These are phyloP conservation scores for Teunomyces barrocoloradensis DNA, from an alignment of 805 yeast species.

Conservation along the genomic window DNA sequence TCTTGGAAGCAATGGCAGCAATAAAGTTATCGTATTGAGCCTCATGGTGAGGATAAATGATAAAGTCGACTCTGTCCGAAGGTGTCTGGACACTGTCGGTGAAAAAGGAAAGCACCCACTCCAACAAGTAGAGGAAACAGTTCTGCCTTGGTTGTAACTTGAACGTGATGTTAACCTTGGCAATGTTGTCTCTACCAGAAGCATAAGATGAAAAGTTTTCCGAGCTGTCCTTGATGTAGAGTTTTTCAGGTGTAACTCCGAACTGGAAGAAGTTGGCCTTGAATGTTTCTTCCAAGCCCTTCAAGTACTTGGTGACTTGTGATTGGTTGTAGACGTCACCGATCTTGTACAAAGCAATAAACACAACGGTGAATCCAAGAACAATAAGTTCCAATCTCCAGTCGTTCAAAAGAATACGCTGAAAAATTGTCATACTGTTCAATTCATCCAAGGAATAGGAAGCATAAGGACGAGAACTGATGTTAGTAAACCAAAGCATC, in stretches of 20 bases:
- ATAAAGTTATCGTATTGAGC: slow-evolving; percentile 66
- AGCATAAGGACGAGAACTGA: slow-evolving; percentile 13
- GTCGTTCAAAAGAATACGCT: slow-evolving; percentile 60
- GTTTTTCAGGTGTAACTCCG: slow-evolving; percentile 50
- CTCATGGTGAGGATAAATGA: slow-evolving; percentile 52
- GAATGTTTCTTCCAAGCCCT: slow-evolving; percentile 50
- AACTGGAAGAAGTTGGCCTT: slow-evolving; percentile 73
- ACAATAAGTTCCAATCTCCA: slow-evolving; percentile 76
- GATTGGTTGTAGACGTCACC: slow-evolving; percentile 62
- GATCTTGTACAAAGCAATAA: slow-evolving; percentile 48
- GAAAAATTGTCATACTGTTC: slow-evolving; percentile 51
- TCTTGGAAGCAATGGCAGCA: slow-evolving; percentile 81
- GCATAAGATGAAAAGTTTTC: slow-evolving; percentile 73
- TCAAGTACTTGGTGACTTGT: slow-evolving; percentile 53
- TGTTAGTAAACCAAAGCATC: background rate
- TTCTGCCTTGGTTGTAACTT: slow-evolving; percentile 79
- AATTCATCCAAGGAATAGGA: slow-evolving; percentile 51
- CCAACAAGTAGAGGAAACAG: slow-evolving; percentile 62
- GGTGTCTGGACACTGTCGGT: slow-evolving; percentile 54
- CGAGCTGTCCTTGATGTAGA: slow-evolving; percentile 60
- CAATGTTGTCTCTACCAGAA: slow-evolving; percentile 81
- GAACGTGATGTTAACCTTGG: slow-evolving; percentile 58
- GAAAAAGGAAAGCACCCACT: slow-evolving; percentile 56
- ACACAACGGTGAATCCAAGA: slow-evolving; percentile 46
- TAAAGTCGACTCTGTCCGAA: slow-evolving; percentile 59